phyloP scores from a whole-genome alignment of 352 stramenopile species.

The Globisporangium uncinulatum region DNA sequence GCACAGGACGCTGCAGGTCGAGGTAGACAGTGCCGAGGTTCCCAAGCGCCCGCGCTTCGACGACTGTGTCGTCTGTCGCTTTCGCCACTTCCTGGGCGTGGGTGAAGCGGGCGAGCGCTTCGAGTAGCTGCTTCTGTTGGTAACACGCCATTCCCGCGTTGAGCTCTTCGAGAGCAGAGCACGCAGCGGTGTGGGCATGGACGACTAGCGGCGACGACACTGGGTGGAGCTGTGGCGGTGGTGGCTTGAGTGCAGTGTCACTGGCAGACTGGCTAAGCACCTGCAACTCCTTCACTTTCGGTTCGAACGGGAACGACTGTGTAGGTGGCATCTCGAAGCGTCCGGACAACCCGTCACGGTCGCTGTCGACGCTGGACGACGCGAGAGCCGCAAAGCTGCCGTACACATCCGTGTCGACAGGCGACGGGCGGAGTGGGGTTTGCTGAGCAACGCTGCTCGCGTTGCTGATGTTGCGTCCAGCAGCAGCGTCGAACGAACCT shows the following conservation, averaged over 20 bases:
- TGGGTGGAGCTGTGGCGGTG: neutral
- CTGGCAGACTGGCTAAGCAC: conserved; percentile 4
- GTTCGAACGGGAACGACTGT: neutral
- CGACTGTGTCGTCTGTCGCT: conserved; percentile 36
- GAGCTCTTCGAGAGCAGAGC: conserved; percentile 54
- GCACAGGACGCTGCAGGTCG: conserved; percentile 58
- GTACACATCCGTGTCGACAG: conserved; percentile 19
- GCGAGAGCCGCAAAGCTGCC: conserved; percentile 28
- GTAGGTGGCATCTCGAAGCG: conserved; percentile 15
- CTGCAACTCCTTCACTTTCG: conserved; percentile 1
- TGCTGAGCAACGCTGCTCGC: neutral
- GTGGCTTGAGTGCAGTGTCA: neutral
- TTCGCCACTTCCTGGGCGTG: conserved; percentile 52
- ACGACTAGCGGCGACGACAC: neutral
- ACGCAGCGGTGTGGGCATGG: conserved; percentile 14
- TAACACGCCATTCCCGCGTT: conserved; percentile 77
- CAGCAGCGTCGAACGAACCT: neutral
- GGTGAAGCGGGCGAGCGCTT: conserved; percentile 60
- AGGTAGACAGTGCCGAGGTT: conserved; percentile 77
- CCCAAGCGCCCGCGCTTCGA: conserved; percentile 67
- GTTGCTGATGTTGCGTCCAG: conserved; percentile 1
- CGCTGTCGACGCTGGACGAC: conserved; percentile 2
- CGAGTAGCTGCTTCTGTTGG: conserved; percentile 58
- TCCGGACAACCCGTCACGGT: conserved; percentile 7
- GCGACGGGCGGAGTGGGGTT: neutral